Evolutionary conservation across 2,329 filamentous ascomycete species (phyloP).

Genomic region (Ophiobolus disseminans): DNA sequence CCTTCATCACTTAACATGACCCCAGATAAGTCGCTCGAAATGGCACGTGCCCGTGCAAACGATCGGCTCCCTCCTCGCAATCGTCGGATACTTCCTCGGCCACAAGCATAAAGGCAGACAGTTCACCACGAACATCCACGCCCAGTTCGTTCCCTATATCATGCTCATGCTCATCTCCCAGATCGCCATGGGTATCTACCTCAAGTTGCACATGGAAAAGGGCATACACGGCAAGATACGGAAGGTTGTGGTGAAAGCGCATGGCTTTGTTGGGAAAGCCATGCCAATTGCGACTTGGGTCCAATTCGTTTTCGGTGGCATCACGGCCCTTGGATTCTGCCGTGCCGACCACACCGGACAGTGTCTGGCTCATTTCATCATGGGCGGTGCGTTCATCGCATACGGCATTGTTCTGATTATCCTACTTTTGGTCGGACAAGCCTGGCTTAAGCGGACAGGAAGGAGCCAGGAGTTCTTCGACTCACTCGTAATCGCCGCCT

Average conservation of each 20-base stretch:
- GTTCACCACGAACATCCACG: slow-evolving; percentile 75
- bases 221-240: slow-evolving; percentile 83
- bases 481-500: slow-evolving; percentile 85
- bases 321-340: slow-evolving; percentile 91
- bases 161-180: slow-evolving; percentile 82
- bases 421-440: slow-evolving; percentile 84
- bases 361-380: slow-evolving; percentile 96
- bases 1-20: background rate
- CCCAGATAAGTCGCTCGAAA: slow-evolving; percentile 81
- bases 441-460: slow-evolving; percentile 81
- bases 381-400: slow-evolving; percentile 94
- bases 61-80: slow-evolving; percentile 74
- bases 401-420: slow-evolving; percentile 91
- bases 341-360: slow-evolving; percentile 89
- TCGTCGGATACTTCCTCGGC: slow-evolving; percentile 88
- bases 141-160: slow-evolving; percentile 77
- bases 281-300: slow-evolving; percentile 89
- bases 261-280: slow-evolving; percentile 83
- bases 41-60: slow-evolving; percentile 94
- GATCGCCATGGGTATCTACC: slow-evolving; percentile 80
- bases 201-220: slow-evolving; percentile 86
- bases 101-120: slow-evolving; percentile 89
- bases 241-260: slow-evolving; percentile 71
- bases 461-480: slow-evolving; percentile 98
- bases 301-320: slow-evolving; percentile 96